Evolutionary conservation across 192 early-diverging fungal species (phyloP).

Genomic region (Entomortierella lignicola): DNA sequence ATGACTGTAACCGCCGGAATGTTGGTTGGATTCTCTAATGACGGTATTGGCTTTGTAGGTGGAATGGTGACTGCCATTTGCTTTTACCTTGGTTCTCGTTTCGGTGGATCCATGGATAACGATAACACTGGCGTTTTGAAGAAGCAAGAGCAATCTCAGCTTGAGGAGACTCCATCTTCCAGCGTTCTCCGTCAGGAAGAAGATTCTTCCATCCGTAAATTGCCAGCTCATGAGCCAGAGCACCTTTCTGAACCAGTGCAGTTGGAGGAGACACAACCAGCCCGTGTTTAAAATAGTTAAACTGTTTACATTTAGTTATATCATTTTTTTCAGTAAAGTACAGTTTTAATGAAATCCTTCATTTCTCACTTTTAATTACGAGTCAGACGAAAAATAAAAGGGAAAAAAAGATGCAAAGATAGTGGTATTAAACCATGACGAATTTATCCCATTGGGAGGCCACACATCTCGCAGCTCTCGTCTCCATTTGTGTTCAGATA

Average conservation of each 20-base stretch:
- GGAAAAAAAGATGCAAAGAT: too few species aligned
- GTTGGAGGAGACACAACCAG: neutral
- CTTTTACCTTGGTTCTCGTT: conserved; percentile 19
- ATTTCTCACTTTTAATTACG: too few species aligned
- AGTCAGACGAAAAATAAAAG: too few species aligned
- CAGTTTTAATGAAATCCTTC: neutral
- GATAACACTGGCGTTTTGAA: conserved; percentile 29
- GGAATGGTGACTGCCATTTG: conserved; percentile 59
- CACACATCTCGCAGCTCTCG: conserved; percentile 86
- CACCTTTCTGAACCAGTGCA: neutral
- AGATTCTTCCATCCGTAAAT: conserved; percentile 18
- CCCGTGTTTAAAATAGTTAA: conserved; percentile 9
- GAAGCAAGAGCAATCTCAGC: neutral
- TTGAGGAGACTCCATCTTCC: neutral
- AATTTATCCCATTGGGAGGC: conserved; percentile 68
- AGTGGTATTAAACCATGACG: too few species aligned
- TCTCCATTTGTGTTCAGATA: conserved; percentile 72
- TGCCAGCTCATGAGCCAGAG: conserved; percentile 7
- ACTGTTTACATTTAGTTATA: too few species aligned
- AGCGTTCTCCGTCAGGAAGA: neutral
- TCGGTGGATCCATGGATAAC: conserved; percentile 24
- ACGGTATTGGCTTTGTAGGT: conserved; percentile 82
- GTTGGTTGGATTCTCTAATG: conserved; percentile 81
- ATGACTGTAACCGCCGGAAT: conserved; percentile 77
- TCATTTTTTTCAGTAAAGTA: neutral